Percentiles rank a stretch among this genome's conserved stretches.
Conservation (phyloP, 2,329 filamentous ascomycete species). For the Colletotrichum sp. region DNA sequence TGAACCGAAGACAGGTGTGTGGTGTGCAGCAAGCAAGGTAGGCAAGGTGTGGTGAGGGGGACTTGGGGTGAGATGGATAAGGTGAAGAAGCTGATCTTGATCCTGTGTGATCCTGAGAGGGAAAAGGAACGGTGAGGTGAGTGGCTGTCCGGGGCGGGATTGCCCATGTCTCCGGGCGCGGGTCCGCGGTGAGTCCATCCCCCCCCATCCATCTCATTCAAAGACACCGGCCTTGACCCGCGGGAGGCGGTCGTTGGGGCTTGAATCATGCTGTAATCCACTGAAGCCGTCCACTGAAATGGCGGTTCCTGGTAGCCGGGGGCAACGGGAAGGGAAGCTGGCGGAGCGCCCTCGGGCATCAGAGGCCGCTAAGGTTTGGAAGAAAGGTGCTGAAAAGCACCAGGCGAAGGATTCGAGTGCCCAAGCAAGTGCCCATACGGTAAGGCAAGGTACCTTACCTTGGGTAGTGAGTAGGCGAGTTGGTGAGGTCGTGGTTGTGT, state of each 20-base stretch:
- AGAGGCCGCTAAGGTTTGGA: neutral
- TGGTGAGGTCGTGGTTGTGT: neutral
- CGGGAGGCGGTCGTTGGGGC: neutral
- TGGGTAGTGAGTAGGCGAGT: neutral
- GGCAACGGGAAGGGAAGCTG: neutral
- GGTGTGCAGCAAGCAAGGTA: neutral
- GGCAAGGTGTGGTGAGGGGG: neutral
- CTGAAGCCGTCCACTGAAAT: neutral
- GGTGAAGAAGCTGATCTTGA: neutral
- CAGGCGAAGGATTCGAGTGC: neutral
- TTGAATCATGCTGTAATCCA: neutral
- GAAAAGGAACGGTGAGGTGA: neutral
- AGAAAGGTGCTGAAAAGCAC: neutral
- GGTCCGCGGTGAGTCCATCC: neutral
- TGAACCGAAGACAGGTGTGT: neutral
- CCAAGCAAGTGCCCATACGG: neutral
- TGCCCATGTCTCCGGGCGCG: neutral
- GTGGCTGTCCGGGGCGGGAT: neutral
- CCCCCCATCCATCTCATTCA: neutral
- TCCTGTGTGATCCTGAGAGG: neutral
- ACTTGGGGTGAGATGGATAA: neutral
- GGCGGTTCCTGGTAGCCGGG: neutral
- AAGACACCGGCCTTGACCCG: neutral
- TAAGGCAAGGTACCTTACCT: neutral
- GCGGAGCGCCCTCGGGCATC: constrained; percentile 1